These are phyloP conservation scores for Ceratobasidium sp. DNA, from an alignment of 1,284 basidiomycete species.

Conservation along the genomic window DNA sequence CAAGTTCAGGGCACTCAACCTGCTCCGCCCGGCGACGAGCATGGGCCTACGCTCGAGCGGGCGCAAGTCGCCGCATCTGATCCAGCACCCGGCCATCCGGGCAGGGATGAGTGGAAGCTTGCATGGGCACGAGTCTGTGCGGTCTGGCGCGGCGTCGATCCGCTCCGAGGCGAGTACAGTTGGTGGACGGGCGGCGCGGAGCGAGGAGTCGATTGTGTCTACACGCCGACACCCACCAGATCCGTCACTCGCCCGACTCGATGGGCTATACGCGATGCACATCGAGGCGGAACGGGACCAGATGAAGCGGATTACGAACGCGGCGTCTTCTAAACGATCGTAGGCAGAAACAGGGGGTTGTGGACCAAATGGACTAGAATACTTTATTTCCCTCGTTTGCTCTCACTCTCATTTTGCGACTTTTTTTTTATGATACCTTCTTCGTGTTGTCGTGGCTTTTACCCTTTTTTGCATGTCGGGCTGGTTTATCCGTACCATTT, in stretches of 20 bases:
- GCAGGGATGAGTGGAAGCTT: conserved; percentile 8
- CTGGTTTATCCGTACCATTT: conserved; percentile 21
- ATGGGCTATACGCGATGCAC: conserved; percentile 45
- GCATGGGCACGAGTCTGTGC: conserved; percentile 31
- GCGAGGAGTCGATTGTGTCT: conserved; percentile 36
- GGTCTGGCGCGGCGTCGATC: conserved; percentile 18
- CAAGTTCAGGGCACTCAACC: conserved; percentile 10
- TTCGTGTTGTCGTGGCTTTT: conserved; percentile 9
- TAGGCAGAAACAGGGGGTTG: not conserved
- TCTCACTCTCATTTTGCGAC: not conserved
- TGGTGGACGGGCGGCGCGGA: conserved; percentile 20
- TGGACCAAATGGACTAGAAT: conserved; percentile 28
- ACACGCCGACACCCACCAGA: conserved; percentile 11
- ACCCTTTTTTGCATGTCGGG: conserved; percentile 15
- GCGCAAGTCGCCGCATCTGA: conserved; percentile 27
- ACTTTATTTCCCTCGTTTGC: conserved; percentile 11
- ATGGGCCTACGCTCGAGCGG: conserved; percentile 32
- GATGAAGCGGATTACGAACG: conserved; percentile 43
- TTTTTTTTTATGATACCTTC: conserved; percentile 4
- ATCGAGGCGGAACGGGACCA: conserved; percentile 45
- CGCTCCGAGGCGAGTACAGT: conserved; percentile 9
- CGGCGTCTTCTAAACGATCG: conserved; percentile 6
- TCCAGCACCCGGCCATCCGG: conserved; percentile 28
- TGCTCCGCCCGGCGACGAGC: conserved; percentile 34
- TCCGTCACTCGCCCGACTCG: conserved; percentile 41